Conservation (phyloP, 345 rosid species). For the Mangifera indica region DNA sequence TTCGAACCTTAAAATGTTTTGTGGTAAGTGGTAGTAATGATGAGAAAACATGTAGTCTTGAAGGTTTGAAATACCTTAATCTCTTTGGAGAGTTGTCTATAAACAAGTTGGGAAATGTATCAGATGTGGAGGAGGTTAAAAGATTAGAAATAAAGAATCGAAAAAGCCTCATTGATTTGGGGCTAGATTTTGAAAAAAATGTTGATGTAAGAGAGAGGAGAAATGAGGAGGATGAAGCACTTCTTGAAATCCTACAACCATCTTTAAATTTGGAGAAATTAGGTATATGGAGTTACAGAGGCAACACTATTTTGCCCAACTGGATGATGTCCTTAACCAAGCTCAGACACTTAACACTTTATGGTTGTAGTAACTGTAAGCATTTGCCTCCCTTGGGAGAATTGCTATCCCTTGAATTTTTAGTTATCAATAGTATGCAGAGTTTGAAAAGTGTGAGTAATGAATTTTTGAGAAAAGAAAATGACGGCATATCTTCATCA, state of each 20-base stretch:
- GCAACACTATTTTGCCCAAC: not conserved
- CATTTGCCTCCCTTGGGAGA: constrained; percentile 1
- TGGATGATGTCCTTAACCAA: not conserved
- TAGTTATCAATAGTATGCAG: rapidly evolving
- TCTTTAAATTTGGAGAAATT: not conserved
- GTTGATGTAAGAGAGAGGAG: not conserved
- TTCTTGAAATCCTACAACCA: not conserved
- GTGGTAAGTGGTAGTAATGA: too few relatives aligned
- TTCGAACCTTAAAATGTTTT: too few relatives aligned
- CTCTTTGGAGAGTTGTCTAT: too few relatives aligned
- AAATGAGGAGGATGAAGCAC: not conserved
- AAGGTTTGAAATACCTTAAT: too few relatives aligned
- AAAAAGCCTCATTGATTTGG: too few relatives aligned
- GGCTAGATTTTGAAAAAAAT: not conserved
- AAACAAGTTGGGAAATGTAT: too few relatives aligned
- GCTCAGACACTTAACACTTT: not conserved
- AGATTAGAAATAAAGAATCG: too few relatives aligned
- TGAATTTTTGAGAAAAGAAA: constrained; percentile 4
- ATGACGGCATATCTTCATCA: not conserved
- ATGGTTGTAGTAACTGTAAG: not conserved
- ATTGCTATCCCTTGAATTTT: not conserved
- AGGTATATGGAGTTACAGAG: not conserved
- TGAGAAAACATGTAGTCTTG: too few relatives aligned
- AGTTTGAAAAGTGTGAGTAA: not conserved
- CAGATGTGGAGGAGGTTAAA: too few relatives aligned